These are phyloP conservation scores for Talaromyces atroroseus DNA, from an alignment of 2,329 filamentous ascomycete genomes.

Conservation along the genomic window DNA sequence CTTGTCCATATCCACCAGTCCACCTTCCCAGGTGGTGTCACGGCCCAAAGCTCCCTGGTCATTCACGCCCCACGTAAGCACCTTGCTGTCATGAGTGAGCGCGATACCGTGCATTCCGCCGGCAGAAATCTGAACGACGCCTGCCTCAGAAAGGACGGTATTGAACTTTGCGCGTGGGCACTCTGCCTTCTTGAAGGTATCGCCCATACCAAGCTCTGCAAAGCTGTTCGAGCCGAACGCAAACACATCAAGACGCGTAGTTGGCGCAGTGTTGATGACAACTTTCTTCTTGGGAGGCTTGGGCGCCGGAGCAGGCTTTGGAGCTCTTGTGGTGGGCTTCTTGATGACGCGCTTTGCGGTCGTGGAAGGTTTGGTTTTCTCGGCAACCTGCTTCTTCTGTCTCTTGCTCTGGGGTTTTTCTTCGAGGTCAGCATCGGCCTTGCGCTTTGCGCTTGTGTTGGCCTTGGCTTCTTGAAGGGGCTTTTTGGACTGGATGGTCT, in stretches of 20 bases:
- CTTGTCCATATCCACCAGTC: constrained; percentile 47
- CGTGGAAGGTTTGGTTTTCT: not conserved
- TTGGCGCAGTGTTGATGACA: constrained; percentile 53
- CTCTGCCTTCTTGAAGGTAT: constrained; percentile 55
- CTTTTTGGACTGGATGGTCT: constrained; percentile 20
- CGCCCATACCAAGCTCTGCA: constrained; percentile 72
- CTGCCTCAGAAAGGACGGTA: constrained; percentile 48
- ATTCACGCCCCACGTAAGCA: constrained; percentile 76
- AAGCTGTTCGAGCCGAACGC: constrained; percentile 68
- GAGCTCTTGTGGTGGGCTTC: constrained; percentile 7
- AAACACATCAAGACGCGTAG: constrained; percentile 56
- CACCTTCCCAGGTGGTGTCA: constrained; percentile 60
- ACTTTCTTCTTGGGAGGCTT: constrained; percentile 18
- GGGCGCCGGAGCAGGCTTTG: constrained; percentile 9
- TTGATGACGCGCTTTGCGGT: not conserved
- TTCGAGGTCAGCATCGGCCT: constrained; percentile 13
- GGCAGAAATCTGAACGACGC: constrained; percentile 63
- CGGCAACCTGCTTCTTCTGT: constrained; percentile 6
- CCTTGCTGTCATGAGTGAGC: constrained; percentile 67
- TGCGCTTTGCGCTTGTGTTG: constrained; percentile 15
- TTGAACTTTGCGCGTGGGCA: constrained; percentile 62
- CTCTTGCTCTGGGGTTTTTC: constrained; percentile 12
- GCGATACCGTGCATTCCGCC: constrained; percentile 72
- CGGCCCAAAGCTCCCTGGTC: constrained; percentile 70
- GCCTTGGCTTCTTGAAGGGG: constrained; percentile 13